phyloP scores from a whole-genome alignment of 352 stramenopile genomes.

The Pythium aphanidermatum region DNA sequence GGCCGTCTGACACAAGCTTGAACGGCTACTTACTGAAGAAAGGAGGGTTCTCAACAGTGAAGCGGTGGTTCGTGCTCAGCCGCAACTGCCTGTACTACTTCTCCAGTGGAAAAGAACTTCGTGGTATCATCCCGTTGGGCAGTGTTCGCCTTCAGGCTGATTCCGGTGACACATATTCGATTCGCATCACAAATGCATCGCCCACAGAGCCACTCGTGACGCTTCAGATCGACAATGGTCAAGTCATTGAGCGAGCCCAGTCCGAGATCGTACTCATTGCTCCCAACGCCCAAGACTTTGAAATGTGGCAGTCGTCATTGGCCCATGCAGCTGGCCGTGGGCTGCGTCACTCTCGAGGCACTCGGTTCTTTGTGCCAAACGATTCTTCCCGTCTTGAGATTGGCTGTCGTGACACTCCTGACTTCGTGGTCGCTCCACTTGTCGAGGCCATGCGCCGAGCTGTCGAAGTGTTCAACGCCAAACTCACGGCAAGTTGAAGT shows the following conservation, averaged over 20 bases:
- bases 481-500: slow-evolving; percentile 27
- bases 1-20: slow-evolving; percentile 84
- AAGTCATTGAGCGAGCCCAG: slow-evolving; percentile 75
- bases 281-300: slow-evolving; percentile 60
- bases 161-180: slow-evolving; percentile 33
- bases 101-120: slow-evolving; percentile 69
- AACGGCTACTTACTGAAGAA: slow-evolving; percentile 85
- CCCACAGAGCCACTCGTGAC: slow-evolving; percentile 60
- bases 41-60: slow-evolving; percentile 68
- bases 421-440: slow-evolving; percentile 71
- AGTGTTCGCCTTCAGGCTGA: slow-evolving; percentile 70
- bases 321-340: slow-evolving; percentile 74
- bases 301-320: slow-evolving; percentile 87
- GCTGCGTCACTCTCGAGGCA: slow-evolving; percentile 74
- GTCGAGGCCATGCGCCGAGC: slow-evolving; percentile 74
- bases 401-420: slow-evolving; percentile 67
- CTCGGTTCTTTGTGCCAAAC: slow-evolving; percentile 79
- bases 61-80: slow-evolving; percentile 84
- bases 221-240: slow-evolving; percentile 75
- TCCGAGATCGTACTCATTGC: slow-evolving; percentile 73
- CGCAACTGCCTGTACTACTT: slow-evolving; percentile 89
- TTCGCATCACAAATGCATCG: slow-evolving; percentile 67
- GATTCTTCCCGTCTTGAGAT: slow-evolving; percentile 74
- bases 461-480: slow-evolving; percentile 82
- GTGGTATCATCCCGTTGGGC: slow-evolving; percentile 81